A percentile compares a stretch with the other conserved stretches of the same genome.
Conservation (phyloP, 2,329 filamentous ascomycete species). For the Aspergillus fumigatus region DNA sequence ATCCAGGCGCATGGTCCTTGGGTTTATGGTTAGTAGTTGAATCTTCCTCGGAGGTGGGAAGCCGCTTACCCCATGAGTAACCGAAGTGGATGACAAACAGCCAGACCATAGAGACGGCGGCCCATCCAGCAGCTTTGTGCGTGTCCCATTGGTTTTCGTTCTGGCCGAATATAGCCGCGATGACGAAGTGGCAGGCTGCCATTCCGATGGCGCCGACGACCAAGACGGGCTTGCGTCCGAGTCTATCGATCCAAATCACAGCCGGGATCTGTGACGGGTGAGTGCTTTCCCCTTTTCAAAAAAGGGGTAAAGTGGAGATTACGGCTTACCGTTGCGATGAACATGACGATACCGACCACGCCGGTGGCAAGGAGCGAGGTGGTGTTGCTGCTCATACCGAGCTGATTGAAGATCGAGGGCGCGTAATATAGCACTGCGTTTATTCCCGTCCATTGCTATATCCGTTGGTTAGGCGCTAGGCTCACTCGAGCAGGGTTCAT, state of each 20-base stretch:
- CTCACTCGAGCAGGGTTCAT: background rate
- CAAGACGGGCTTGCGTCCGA: slow-evolving; percentile 29
- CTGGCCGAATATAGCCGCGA: slow-evolving; percentile 61
- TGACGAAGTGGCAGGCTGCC: slow-evolving; percentile 63
- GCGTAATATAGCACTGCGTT: background rate
- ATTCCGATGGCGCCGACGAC: slow-evolving; percentile 58
- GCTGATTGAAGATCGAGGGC: slow-evolving; percentile 19
- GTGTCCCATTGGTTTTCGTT: slow-evolving; percentile 54
- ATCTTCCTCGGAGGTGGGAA: background rate
- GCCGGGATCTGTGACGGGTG: slow-evolving; percentile 21
- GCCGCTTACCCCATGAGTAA: slow-evolving; percentile 58
- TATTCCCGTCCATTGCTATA: background rate
- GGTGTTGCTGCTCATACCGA: slow-evolving; percentile 24
- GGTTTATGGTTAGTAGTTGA: background rate
- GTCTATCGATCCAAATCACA: slow-evolving; percentile 28
- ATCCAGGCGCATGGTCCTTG: slow-evolving; percentile 63
- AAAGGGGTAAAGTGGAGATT: background rate
- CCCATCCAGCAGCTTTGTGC: slow-evolving; percentile 63
- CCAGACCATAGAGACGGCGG: slow-evolving; percentile 54
- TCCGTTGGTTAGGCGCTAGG: background rate
- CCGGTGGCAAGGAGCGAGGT: slow-evolving; percentile 25
- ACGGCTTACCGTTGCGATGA: slow-evolving; percentile 14
- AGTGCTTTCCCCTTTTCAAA: background rate
- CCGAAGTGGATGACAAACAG: slow-evolving; percentile 68
- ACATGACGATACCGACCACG: slow-evolving; percentile 27